These are phyloP conservation scores for maize (Zea mays) DNA, from an alignment of 176 grass and related monocot genomes.

Conservation along the genomic window DNA sequence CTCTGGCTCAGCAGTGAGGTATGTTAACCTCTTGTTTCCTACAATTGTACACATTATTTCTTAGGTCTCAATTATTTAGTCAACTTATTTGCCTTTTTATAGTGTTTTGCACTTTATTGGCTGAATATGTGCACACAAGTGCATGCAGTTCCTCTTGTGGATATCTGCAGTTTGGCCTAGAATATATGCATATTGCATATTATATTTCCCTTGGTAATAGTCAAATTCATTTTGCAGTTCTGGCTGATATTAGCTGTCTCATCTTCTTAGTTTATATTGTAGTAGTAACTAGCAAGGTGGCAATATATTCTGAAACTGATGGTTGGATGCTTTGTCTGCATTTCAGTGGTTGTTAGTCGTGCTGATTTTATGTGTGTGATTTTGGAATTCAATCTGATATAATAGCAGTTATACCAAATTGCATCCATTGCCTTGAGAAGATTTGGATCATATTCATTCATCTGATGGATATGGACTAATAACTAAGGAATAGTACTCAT, in stretches of 20 bases:
- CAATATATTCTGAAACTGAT: constrained; percentile 7
- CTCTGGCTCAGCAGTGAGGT: constrained; percentile 56
- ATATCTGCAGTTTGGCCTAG: background rate
- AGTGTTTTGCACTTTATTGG: background rate
- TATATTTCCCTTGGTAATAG: background rate
- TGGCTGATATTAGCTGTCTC: background rate
- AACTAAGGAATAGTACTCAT: background rate
- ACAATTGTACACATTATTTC: constrained; percentile 7
- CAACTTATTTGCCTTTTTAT: background rate
- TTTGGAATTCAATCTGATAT: background rate
- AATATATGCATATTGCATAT: background rate
- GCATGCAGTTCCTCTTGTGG: background rate
- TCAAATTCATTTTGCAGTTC: constrained; percentile 1
- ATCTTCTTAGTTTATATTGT: background rate
- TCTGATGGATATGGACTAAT: background rate
- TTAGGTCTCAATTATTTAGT: background rate
- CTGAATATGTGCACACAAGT: background rate
- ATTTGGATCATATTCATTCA: background rate
- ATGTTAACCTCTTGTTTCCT: background rate
- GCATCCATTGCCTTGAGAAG: background rate
- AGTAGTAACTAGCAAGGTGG: background rate
- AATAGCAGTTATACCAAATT: background rate
- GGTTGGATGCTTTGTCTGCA: background rate
- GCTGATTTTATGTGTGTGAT: background rate
- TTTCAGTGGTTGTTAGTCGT: background rate